A percentile compares a stretch with the other conserved stretches of the same genome.
phyloP scores from a whole-genome alignment of 2,329 filamentous ascomycete genomes.

The Thelonectria olida region DNA sequence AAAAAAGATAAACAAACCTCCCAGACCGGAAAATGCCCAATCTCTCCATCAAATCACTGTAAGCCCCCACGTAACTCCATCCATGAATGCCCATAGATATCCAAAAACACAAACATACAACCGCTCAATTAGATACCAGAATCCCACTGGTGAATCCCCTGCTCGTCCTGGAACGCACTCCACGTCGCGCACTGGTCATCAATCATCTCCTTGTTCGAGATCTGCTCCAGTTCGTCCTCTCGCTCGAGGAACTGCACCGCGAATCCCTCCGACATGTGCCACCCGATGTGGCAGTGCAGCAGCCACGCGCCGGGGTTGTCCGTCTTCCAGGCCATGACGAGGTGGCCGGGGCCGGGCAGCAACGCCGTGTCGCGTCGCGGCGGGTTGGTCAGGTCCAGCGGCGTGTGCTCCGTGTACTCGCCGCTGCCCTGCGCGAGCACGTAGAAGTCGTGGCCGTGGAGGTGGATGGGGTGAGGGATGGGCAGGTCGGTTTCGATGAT shows the following conservation, averaged over 20 bases:
- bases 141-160: conserved; percentile 19
- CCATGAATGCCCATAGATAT: background rate
- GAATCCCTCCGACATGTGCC: conserved; percentile 27
- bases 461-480: conserved; percentile 47
- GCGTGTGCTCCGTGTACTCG: conserved; percentile 22
- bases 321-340: conserved; percentile 60
- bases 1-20: background rate
- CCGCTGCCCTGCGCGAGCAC: conserved; percentile 38
- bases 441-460: conserved; percentile 49
- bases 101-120: background rate
- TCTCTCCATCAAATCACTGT: too few relatives aligned
- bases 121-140: conserved; percentile 17
- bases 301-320: conserved; percentile 61
- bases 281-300: conserved; percentile 58
- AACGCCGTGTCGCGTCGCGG: conserved; percentile 62
- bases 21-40: background rate
- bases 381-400: conserved; percentile 49
- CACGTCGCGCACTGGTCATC: conserved; percentile 12
- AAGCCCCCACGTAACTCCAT: background rate
- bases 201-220: background rate
- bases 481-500: conserved; percentile 36
- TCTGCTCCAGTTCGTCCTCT: conserved; percentile 1
- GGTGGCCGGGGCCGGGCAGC: conserved; percentile 53
- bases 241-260: conserved; percentile 26
- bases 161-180: conserved; percentile 1